Conservation (phyloP, 1,284 basidiomycete genomes). For the Malassezia sympodialis region DNA sequence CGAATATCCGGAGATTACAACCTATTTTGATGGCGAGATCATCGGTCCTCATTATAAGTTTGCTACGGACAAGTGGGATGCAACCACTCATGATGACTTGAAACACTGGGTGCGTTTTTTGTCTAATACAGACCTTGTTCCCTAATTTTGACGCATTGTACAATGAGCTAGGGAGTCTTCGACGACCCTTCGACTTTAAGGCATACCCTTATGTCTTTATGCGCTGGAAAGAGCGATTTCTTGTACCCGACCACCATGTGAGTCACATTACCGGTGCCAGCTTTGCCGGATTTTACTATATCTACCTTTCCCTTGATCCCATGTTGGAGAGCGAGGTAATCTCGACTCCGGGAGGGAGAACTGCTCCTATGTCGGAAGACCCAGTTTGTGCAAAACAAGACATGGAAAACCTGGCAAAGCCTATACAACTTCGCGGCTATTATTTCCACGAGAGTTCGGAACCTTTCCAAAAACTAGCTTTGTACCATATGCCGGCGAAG, state of each 20-base stretch:
- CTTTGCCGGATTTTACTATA: conserved; percentile 73
- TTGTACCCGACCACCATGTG: conserved; percentile 84
- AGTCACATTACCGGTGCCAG: conserved; percentile 89
- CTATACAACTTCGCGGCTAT: conserved; percentile 65
- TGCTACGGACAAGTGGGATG: conserved; percentile 42
- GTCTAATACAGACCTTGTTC: conserved; percentile 21
- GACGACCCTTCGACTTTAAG: conserved; percentile 28
- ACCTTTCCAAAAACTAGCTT: conserved; percentile 57
- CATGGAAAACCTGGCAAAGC: not conserved
- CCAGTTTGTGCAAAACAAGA: not conserved
- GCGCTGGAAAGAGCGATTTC: conserved; percentile 91
- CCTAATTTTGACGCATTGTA: conserved; percentile 29
- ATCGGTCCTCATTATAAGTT: conserved; percentile 36
- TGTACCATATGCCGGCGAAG: conserved; percentile 49
- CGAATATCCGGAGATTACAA: conserved; percentile 47
- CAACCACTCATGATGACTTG: conserved; percentile 36
- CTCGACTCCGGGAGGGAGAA: conserved; percentile 3
- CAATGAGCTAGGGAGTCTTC: conserved; percentile 20
- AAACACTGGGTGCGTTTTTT: conserved; percentile 32
- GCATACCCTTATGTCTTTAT: conserved; percentile 59
- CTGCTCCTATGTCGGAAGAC: conserved; percentile 16
- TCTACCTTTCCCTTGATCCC: conserved; percentile 61
- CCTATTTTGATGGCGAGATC: conserved; percentile 46
- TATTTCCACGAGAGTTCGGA: conserved; percentile 87
- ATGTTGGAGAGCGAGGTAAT: not conserved